Evolutionary conservation across 208 protist genomes (phyloP).

Genomic region (Trypanosoma grayi): DNA sequence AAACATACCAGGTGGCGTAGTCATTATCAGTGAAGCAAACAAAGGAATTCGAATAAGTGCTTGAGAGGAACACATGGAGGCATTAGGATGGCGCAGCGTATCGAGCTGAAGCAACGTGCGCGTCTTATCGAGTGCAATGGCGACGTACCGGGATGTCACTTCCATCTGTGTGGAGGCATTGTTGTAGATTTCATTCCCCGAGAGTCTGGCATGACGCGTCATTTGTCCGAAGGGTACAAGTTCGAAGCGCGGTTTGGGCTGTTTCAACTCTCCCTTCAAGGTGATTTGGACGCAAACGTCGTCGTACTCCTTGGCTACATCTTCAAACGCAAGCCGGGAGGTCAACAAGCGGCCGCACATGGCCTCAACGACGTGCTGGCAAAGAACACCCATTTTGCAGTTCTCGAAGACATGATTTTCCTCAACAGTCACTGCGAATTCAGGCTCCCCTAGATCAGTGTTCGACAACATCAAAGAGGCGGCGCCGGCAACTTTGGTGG

Average conservation of each 20-base stretch:
- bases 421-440: slow-evolving; percentile 37
- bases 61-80: slow-evolving; percentile 57
- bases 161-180: slow-evolving; percentile 48
- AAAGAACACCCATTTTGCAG: slow-evolving; percentile 42
- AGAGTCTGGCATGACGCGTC: slow-evolving; percentile 47
- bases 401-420: slow-evolving; percentile 66
- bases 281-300: slow-evolving; percentile 39
- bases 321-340: slow-evolving; percentile 33
- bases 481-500: not conserved
- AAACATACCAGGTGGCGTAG: slow-evolving; percentile 53
- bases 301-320: slow-evolving; percentile 39
- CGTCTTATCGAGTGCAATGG: slow-evolving; percentile 32
- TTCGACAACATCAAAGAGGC: not conserved
- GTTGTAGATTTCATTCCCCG: slow-evolving; percentile 56
- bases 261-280: slow-evolving; percentile 9
- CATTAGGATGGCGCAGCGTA: slow-evolving; percentile 37
- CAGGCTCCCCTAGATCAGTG: not conserved
- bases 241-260: slow-evolving; percentile 31
- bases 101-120: slow-evolving; percentile 72
- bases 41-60: slow-evolving; percentile 53
- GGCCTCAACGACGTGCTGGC: slow-evolving; percentile 67
- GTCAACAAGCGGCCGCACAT: slow-evolving; percentile 32
- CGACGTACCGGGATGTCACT: slow-evolving; percentile 71
- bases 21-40: slow-evolving; percentile 52
- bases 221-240: slow-evolving; percentile 31